Base-by-base conservation (phyloP, 2,329 filamentous ascomycete genomes). In the Emergomyces africanus region DNA sequence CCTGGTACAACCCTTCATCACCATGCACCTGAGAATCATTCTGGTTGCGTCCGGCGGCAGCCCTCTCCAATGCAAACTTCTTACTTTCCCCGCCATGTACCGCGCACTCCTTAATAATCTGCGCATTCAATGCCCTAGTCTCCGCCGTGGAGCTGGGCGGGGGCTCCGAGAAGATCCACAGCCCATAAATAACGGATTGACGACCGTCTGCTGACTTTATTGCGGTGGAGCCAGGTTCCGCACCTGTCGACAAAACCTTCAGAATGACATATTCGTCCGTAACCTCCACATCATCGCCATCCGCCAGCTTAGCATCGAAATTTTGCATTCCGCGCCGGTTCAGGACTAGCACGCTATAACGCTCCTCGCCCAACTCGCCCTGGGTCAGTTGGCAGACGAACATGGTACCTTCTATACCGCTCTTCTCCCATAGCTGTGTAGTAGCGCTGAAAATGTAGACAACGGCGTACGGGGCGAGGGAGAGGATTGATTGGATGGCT, bases 391-490 rank as follows among this genome's bases (percentile, higher is more conserved):
- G 81, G 77, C 89, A 95, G 57, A 97, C 83, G 71, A 97, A 99
- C 64, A 97, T 78, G 14, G 89, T 88, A 44, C 94, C 94, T 73
- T 96, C 91, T 12, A 91, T 81, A 59, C 86, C 88, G 51, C 82
- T 83, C 77, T 95, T 95, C 70, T 94, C 88, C 94, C 94, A 97
- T 61, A 78, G 75, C 57, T 81, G 77, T 2, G 83, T 79, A 4
- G 79, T 74, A 53, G 83, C 78, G 62, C 80, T 83, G 75, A 95
- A 94, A 54, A 81, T 82, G 78, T 96, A 97, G 64, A 96, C 81
- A 41, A 94, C 89, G 30, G 88, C 88, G 67, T 92, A 95, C 37
- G 88, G 86, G 5, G 90, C 90, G 65, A 94, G 87, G 63, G 87
- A 86, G 63, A 90, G 79, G 69, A 96, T 90, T 57, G 80, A 77